These are phyloP conservation scores for Calycina herbarum DNA, from an alignment of 2,329 filamentous ascomycete species.

Conservation along the genomic window DNA sequence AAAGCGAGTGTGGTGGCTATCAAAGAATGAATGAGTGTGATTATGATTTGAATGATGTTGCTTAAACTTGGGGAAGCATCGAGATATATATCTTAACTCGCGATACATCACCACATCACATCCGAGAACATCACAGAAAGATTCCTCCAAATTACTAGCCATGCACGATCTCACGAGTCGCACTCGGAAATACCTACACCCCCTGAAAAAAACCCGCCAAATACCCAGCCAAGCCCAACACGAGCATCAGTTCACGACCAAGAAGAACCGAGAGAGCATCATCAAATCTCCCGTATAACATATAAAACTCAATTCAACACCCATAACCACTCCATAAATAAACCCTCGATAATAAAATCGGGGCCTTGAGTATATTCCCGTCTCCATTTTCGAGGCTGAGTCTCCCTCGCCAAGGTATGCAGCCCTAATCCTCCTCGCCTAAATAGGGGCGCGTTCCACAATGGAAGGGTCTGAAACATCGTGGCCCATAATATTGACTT, in stretches of 20 bases:
- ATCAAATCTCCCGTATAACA: too few relatives aligned
- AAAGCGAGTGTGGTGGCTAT: background rate
- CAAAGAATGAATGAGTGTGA: conserved; percentile 5
- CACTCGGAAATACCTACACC: too few relatives aligned
- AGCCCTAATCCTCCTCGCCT: background rate
- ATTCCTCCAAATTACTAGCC: background rate
- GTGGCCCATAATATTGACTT: background rate
- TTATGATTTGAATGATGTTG: background rate
- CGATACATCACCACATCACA: background rate
- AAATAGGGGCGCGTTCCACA: conserved; percentile 1
- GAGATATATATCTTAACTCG: background rate
- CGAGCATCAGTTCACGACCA: too few relatives aligned
- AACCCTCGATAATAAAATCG: too few relatives aligned
- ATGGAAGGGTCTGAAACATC: background rate
- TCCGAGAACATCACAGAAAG: background rate
- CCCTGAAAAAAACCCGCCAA: too few relatives aligned
- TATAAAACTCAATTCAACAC: too few relatives aligned
- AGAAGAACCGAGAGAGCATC: too few relatives aligned
- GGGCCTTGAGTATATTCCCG: too few relatives aligned
- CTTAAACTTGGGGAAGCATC: background rate
- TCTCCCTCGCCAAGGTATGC: background rate
- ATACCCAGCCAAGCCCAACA: too few relatives aligned
- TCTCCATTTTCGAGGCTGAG: background rate
- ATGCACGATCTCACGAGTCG: too few relatives aligned
- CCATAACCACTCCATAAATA: too few relatives aligned